Percentiles rank a stretch among this genome's conserved stretches.
Conservation (phyloP, 352 stramenopile genomes). For the Pythium apleroticum region DNA sequence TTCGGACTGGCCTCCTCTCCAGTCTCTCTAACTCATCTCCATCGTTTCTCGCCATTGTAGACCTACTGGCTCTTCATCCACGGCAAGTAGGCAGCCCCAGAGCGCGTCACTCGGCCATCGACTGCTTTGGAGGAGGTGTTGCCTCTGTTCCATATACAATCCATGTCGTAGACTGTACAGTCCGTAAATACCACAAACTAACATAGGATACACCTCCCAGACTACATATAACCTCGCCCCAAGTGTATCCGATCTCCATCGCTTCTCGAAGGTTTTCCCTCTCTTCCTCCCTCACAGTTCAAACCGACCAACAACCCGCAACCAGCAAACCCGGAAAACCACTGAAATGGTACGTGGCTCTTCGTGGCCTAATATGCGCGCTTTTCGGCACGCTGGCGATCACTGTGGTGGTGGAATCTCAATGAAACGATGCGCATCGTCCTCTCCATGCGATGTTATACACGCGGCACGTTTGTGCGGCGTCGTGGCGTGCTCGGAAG, state of each 20-base stretch:
- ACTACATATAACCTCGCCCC: constrained; percentile 14
- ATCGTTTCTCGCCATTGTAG: constrained; percentile 1
- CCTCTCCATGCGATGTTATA: neutral
- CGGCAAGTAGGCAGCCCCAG: constrained; percentile 6
- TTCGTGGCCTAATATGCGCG: neutral
- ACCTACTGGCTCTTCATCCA: constrained; percentile 29
- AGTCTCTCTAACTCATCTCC: neutral
- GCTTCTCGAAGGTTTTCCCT: constrained; percentile 22
- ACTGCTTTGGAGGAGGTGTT: too few relatives aligned
- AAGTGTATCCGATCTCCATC: constrained; percentile 4
- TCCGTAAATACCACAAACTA: constrained; percentile 8
- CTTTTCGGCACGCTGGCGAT: neutral
- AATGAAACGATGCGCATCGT: neutral
- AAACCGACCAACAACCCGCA: constrained; percentile 25
- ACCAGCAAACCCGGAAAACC: constrained; percentile 19
- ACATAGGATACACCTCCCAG: constrained; percentile 6
- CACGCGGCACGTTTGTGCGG: neutral
- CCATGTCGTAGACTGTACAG: constrained; percentile 1
- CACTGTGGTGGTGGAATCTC: neutral
- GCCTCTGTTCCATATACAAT: neutral
- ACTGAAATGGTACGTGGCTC: constrained; percentile 24
- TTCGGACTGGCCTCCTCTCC: neutral
- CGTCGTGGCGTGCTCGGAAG: neutral
- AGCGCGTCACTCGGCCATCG: neutral
- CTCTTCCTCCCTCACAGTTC: constrained; percentile 27